A percentile compares a stretch with the other conserved stretches of the same genome.
Conservation (phyloP, 73 alveolate genomes). For the Tetrahymena thermophila region DNA sequence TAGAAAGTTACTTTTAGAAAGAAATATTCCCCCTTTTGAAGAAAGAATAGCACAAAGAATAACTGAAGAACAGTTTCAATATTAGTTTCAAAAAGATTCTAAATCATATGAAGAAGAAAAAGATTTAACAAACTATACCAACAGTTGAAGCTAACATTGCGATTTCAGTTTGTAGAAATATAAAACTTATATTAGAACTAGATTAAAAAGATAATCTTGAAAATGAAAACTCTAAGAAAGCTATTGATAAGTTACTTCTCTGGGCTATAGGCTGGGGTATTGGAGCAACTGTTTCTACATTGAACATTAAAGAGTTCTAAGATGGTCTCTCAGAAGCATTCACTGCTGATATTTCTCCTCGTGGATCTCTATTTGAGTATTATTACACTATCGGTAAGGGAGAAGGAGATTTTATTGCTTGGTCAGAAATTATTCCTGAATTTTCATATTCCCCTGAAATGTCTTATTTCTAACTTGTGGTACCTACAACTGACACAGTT, state of each 20-base stretch:
- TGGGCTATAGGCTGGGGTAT: conserved; percentile 68
- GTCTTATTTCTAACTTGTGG: conserved; percentile 74
- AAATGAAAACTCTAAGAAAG: conserved; percentile 55
- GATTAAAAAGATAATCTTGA: conserved; percentile 26
- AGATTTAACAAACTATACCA: conserved; percentile 38
- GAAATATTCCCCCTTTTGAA: neutral
- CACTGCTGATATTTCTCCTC: conserved; percentile 46
- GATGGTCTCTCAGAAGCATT: conserved; percentile 44
- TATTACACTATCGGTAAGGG: conserved; percentile 22
- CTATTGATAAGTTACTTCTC: conserved; percentile 51
- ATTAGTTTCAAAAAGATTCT: neutral
- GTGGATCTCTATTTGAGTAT: conserved; percentile 65
- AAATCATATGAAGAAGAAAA: neutral
- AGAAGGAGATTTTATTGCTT: conserved; percentile 40
- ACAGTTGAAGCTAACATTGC: conserved; percentile 59
- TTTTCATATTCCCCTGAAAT: conserved; percentile 46
- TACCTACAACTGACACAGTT: conserved; percentile 93
- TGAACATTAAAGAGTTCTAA: conserved; percentile 52
- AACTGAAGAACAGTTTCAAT: neutral
- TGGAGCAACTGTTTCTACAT: conserved; percentile 54
- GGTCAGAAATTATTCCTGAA: conserved; percentile 57
- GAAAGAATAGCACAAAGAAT: conserved; percentile 45
- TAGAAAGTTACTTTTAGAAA: conserved; percentile 37
- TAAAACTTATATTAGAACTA: conserved; percentile 53
- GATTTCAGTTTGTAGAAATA: conserved; percentile 50